Evolutionary conservation across 2,329 filamentous ascomycete species (phyloP).

Genomic region (Microsporum canis): DNA sequence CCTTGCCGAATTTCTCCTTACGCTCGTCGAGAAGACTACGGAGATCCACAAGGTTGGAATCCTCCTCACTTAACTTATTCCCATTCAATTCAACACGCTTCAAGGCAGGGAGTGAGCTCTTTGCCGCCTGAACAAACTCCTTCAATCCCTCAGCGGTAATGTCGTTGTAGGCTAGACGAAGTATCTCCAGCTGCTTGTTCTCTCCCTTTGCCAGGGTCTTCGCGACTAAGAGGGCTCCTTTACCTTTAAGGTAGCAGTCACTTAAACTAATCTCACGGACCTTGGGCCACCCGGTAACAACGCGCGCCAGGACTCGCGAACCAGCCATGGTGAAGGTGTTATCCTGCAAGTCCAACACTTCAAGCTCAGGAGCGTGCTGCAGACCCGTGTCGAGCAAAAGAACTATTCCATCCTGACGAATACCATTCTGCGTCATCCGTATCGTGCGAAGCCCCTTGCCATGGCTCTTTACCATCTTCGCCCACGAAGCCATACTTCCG

Average conservation of each 20-base stretch:
- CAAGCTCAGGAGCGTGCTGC: slow-evolving; percentile 54
- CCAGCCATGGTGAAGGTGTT: slow-evolving; percentile 87
- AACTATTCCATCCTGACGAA: slow-evolving; percentile 83
- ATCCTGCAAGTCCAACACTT: slow-evolving; percentile 83
- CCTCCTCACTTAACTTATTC: slow-evolving; percentile 86
- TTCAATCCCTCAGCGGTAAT: slow-evolving; percentile 68
- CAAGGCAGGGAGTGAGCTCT: slow-evolving; percentile 58
- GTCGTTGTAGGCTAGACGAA: slow-evolving; percentile 89
- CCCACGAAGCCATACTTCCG: slow-evolving; percentile 93
- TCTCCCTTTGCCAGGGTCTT: slow-evolving; percentile 61
- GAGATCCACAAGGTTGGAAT: slow-evolving; percentile 57
- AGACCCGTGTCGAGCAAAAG: slow-evolving; percentile 70
- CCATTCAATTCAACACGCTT: slow-evolving; percentile 89
- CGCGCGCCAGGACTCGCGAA: slow-evolving; percentile 64
- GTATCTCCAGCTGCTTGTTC: slow-evolving; percentile 66
- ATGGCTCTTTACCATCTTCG: slow-evolving; percentile 72
- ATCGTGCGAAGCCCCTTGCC: slow-evolving; percentile 64
- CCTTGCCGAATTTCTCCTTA: slow-evolving; percentile 55
- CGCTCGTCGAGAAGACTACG: slow-evolving; percentile 62
- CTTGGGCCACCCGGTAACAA: slow-evolving; percentile 60
- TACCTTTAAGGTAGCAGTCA: slow-evolving; percentile 71
- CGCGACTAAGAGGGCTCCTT: slow-evolving; percentile 64
- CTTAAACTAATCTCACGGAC: slow-evolving; percentile 77
- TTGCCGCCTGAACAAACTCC: slow-evolving; percentile 56
- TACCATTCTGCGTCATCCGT: slow-evolving; percentile 98